Evolutionary conservation across 2,329 filamentous ascomycete species (phyloP).

Genomic region (Dothistroma septosporum): DNA sequence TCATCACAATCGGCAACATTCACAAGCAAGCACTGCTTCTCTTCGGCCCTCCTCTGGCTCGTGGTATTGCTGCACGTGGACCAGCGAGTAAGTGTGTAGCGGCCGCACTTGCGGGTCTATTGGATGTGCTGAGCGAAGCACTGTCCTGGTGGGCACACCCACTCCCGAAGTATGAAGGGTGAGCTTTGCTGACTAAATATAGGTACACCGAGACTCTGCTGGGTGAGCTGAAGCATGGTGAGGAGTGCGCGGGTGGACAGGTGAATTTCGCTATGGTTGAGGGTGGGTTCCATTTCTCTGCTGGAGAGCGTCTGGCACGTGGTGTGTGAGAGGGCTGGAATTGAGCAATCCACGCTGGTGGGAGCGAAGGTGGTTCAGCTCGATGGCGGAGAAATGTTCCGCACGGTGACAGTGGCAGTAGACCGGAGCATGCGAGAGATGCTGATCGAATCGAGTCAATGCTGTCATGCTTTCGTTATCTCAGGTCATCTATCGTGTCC

Average conservation of each 20-base stretch:
- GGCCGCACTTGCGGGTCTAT: conserved; percentile 9
- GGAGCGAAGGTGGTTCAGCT: neutral
- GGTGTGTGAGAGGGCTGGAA: neutral
- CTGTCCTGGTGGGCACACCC: no score
- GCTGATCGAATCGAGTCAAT: neutral
- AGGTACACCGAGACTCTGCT: conserved; percentile 18
- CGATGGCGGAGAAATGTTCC: neutral
- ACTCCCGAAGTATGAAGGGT: neutral
- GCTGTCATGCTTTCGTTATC: neutral
- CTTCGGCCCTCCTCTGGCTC: neutral
- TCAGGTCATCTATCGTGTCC: neutral
- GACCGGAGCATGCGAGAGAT: neutral
- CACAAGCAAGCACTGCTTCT: conserved; percentile 12
- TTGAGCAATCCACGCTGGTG: neutral
- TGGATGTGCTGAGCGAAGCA: conserved; percentile 9
- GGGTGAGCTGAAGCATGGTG: conserved; percentile 11
- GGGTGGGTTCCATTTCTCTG: conserved; percentile 16
- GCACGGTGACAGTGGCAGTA: neutral
- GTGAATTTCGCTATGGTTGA: conserved; percentile 14
- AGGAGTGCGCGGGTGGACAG: conserved; percentile 10
- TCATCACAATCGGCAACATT: conserved; percentile 6
- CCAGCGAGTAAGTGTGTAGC: neutral
- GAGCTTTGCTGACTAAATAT: neutral
- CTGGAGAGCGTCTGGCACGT: neutral
- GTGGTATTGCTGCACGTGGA: conserved; percentile 8